These are phyloP conservation scores for Fraxinus sp. DNA, from an alignment of 305 asterid species.

Conservation along the genomic window DNA sequence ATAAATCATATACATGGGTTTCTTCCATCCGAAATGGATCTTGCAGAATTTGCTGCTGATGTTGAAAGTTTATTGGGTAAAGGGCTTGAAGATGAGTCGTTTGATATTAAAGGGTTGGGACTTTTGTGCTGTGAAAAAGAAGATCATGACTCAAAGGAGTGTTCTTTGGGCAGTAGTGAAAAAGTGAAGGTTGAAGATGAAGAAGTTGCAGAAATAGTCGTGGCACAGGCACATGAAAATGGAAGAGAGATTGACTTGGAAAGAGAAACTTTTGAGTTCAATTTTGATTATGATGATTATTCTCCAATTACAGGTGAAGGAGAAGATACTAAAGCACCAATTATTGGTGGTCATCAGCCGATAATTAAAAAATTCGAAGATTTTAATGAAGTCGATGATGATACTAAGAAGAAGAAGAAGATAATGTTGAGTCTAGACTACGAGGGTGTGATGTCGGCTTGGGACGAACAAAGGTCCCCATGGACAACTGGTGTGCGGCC, in stretches of 20 bases:
- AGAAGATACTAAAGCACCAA: constrained; percentile 25
- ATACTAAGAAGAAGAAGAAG: constrained; percentile 22
- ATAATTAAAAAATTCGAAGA: constrained; percentile 23
- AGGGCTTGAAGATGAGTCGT: constrained; percentile 62
- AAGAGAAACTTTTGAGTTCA: constrained; percentile 51
- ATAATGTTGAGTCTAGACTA: constrained; percentile 51
- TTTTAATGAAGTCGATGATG: constrained; percentile 22
- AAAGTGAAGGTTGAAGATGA: constrained; percentile 53
- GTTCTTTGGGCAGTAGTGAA: constrained; percentile 25
- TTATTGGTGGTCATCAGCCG: neutral
- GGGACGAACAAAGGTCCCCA: constrained; percentile 56
- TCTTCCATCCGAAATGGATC: constrained; percentile 73
- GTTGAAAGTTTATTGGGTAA: constrained; percentile 69
- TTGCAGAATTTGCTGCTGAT: constrained; percentile 77
- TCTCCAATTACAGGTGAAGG: constrained; percentile 38
- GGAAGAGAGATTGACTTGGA: constrained; percentile 38
- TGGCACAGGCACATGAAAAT: constrained; percentile 5
- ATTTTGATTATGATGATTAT: constrained; percentile 43
- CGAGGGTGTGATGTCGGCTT: constrained; percentile 42
- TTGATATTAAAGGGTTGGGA: constrained; percentile 68
- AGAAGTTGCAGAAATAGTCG: constrained; percentile 19
- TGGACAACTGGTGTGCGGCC: constrained; percentile 64
- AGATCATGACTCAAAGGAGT: constrained; percentile 2
- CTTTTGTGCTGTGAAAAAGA: constrained; percentile 39
- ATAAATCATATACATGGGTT: constrained; percentile 37